phyloP scores from a whole-genome alignment of 805 yeast genomes.

The Schwanniomyces polymorphus region DNA sequence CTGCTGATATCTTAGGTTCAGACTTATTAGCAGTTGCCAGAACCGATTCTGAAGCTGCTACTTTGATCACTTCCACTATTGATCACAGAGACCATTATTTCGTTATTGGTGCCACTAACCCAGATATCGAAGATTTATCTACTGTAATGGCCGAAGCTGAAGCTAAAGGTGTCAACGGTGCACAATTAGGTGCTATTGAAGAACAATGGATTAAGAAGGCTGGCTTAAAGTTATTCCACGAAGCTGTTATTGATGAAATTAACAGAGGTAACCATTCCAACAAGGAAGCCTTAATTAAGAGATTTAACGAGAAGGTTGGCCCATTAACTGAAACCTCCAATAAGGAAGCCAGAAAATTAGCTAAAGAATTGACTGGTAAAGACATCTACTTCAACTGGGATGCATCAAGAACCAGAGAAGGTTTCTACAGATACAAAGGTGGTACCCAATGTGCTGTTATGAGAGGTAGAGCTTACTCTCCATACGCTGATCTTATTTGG shows the following conservation, averaged over 20 bases:
- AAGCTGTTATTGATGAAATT: constrained; percentile 86
- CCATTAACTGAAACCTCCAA: constrained; percentile 77
- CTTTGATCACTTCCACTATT: constrained; percentile 88
- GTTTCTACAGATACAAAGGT: constrained; percentile 93
- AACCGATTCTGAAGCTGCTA: constrained; percentile 98
- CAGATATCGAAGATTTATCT: constrained; percentile 70
- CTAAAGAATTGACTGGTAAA: constrained; percentile 72
- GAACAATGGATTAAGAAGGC: constrained; percentile 80
- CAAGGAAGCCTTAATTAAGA: constrained; percentile 59
- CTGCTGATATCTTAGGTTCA: constrained; percentile 90
- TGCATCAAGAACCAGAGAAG: constrained; percentile 91
- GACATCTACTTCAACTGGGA: constrained; percentile 95
- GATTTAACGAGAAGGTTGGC: constrained; percentile 67
- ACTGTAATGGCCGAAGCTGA: constrained; percentile 84
- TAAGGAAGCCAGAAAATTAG: constrained; percentile 76
- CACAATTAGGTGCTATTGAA: constrained; percentile 70
- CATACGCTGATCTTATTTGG: constrained; percentile 95
- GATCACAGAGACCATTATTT: constrained; percentile 94
- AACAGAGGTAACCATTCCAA: constrained; percentile 57
- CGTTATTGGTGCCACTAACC: constrained; percentile 88
- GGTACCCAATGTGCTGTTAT: constrained; percentile 97
- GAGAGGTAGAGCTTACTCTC: constrained; percentile 94
- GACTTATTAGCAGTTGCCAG: constrained; percentile 88
- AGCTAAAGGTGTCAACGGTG: constrained; percentile 68
- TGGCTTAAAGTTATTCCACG: constrained; percentile 83